Conservation (phyloP, 305 asterid genomes). For the Stenogyne calaminthoides region DNA sequence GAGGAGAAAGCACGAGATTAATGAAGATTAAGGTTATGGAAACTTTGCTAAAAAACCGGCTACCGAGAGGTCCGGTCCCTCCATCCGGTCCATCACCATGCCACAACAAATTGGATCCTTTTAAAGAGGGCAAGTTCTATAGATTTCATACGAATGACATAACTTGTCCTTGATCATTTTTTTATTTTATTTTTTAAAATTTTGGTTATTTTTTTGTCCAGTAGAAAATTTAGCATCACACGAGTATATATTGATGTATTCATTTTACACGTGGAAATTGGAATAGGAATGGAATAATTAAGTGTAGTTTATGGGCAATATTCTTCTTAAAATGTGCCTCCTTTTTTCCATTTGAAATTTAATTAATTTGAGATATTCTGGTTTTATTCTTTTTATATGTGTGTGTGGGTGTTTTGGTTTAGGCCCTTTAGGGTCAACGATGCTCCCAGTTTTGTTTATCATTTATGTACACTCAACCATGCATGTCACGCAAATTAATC, state of each 20-base stretch:
- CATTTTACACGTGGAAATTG: not conserved
- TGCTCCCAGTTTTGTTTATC: no score
- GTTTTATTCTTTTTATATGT: no score
- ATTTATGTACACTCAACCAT: no score
- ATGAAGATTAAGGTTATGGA: slow-evolving; percentile 33
- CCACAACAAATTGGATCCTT: slow-evolving; percentile 57
- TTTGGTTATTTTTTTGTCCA: not conserved
- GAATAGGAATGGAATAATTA: not conserved
- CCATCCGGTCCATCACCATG: slow-evolving; percentile 74
- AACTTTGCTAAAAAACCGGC: slow-evolving; percentile 38
- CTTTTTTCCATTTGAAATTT: not conserved
- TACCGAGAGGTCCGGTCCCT: slow-evolving; percentile 74
- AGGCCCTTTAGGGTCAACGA: no score
- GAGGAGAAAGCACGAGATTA: slow-evolving; percentile 46
- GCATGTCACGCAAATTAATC: no score
- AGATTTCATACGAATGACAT: slow-evolving; percentile 24
- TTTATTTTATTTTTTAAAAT: no score
- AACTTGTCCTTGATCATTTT: slow-evolving; percentile 48
- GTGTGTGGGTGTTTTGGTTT: no score
- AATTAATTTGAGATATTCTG: not conserved
- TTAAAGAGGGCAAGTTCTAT: slow-evolving; percentile 23
- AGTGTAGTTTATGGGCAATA: not conserved
- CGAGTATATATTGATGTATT: not conserved
- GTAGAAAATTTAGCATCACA: not conserved
- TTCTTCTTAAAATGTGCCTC: not conserved